A percentile compares a stretch with the other conserved stretches of the same genome.
Conservation (phyloP, 148 eudicot genomes). For the Amaranthus cruentus region DNA sequence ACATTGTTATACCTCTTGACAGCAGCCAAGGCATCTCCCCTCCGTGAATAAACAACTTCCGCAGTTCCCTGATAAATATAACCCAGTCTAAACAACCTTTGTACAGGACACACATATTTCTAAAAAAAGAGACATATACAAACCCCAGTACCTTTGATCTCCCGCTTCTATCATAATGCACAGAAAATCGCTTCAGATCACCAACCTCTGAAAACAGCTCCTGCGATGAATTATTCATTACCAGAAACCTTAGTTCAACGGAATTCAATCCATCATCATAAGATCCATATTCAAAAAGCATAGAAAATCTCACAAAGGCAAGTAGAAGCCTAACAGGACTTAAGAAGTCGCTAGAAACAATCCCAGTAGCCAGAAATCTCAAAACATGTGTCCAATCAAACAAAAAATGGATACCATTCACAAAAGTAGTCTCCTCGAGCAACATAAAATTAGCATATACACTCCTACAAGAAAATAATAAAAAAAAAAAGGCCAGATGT, state of each 20-base stretch:
- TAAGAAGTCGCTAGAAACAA: background rate
- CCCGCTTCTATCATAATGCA: conserved; percentile 78
- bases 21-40: conserved; percentile 73
- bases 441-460: background rate
- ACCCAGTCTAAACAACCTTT: background rate
- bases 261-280: background rate
- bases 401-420: background rate
- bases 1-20: conserved; percentile 80
- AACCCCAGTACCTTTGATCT: conserved; percentile 65
- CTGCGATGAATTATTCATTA: conserved; percentile 27
- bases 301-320: background rate
- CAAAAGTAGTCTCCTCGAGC: background rate
- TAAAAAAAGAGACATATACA: background rate
- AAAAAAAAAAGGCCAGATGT: no score
- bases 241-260: background rate
- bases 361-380: background rate
- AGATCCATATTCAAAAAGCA: background rate
- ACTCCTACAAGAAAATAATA: background rate
- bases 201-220: conserved; percentile 85
- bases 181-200: conserved; percentile 55
- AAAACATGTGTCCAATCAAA: background rate
- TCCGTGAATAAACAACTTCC: conserved; percentile 67
- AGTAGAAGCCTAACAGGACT: background rate
- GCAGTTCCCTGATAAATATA: conserved; percentile 66
- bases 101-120: background rate